These are phyloP conservation scores for Didymella exigua DNA, from an alignment of 2,329 filamentous ascomycete genomes.

Conservation along the genomic window DNA sequence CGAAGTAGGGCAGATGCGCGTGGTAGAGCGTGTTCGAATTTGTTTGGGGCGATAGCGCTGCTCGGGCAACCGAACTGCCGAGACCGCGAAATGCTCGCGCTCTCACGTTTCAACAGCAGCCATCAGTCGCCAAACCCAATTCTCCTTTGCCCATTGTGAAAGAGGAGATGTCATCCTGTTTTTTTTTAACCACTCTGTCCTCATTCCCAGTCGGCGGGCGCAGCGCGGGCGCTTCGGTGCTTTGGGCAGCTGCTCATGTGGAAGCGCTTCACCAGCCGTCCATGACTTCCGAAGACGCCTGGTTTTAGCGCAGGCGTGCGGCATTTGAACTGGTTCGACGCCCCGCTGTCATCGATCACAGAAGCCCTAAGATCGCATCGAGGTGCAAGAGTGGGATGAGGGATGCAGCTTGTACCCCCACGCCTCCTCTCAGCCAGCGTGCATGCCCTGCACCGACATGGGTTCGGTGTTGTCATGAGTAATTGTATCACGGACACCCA, in stretches of 20 bases:
- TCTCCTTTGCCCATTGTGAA: neutral
- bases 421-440: constrained; percentile 26
- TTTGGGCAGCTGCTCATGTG: constrained; percentile 22
- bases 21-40: constrained; percentile 19
- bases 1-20: constrained; percentile 10
- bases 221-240: constrained; percentile 17
- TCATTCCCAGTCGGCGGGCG: constrained; percentile 10
- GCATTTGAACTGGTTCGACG: constrained; percentile 19
- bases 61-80: constrained; percentile 24
- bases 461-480: constrained; percentile 32
- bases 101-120: constrained; percentile 7
- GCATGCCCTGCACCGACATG: constrained; percentile 23
- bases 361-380: constrained; percentile 16
- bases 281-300: constrained; percentile 12
- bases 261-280: neutral
- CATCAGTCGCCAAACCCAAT: neutral
- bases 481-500: constrained; percentile 41
- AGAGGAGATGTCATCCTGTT: neutral
- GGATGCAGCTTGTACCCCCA: constrained; percentile 28
- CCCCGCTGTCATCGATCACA: constrained; percentile 16
- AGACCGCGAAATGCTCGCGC: constrained; percentile 9
- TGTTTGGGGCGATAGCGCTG: constrained; percentile 25
- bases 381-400: constrained; percentile 22
- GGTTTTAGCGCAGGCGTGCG: constrained; percentile 16
- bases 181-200: constrained; percentile 5